Evolutionary conservation across 164 flowering plant genomes (phyloP).

Genomic region (Nelumbo lutea): DNA sequence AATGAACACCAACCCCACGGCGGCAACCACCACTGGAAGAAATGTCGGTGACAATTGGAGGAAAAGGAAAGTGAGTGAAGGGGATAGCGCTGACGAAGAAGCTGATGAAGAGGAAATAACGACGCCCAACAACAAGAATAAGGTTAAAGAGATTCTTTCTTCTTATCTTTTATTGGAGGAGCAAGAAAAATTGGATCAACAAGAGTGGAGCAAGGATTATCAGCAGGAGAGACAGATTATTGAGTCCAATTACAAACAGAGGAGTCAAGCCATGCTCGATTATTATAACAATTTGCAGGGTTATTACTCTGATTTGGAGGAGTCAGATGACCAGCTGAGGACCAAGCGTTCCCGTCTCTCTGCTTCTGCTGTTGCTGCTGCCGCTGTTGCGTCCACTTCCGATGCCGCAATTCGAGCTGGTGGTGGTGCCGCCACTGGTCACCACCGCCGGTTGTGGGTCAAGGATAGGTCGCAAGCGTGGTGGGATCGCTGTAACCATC

Average conservation of each 20-base stretch:
- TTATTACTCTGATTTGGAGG: constrained; percentile 21
- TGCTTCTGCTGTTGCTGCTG: neutral
- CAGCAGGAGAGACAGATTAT: constrained; percentile 22
- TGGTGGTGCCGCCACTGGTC: constrained; percentile 7
- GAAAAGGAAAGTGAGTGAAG: neutral
- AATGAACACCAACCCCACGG: constrained; percentile 15
- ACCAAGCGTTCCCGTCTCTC: constrained; percentile 29
- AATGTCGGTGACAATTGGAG: neutral
- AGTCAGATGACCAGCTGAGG: constrained; percentile 20
- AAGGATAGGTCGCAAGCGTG: constrained; percentile 76
- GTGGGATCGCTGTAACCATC: constrained; percentile 65
- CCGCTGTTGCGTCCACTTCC: neutral
- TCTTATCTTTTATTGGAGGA: constrained; percentile 45
- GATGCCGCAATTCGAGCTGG: neutral
- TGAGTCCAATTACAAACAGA: constrained; percentile 33
- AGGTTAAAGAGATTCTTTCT: constrained; percentile 38
- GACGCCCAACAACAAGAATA: constrained; percentile 17
- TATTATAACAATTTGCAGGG: constrained; percentile 25
- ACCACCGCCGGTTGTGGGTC: constrained; percentile 77
- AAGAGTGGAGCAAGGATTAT: constrained; percentile 9
- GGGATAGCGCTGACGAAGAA: neutral
- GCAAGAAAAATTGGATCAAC: constrained; percentile 37
- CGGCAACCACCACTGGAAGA: neutral
- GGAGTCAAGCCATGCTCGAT: constrained; percentile 33
- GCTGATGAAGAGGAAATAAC: constrained; percentile 7